Percentiles rank a stretch among this genome's conserved stretches.
Conservation (phyloP, 164 flowering plant species). For the Platanus orientalis region DNA sequence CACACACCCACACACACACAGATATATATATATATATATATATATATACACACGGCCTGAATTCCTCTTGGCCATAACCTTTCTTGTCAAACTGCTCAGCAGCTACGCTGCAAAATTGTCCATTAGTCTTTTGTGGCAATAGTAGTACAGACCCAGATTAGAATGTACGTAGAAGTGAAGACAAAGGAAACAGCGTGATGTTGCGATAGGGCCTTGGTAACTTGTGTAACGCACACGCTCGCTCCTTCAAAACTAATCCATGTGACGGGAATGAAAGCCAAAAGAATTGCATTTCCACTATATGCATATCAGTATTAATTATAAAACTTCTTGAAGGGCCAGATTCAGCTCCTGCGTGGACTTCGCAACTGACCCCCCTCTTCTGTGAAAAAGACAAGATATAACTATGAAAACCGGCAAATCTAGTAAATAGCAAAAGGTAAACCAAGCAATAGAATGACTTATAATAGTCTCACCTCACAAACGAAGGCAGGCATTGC, state of each 20-base stretch:
- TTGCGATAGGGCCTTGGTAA: neutral
- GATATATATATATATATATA: too few species aligned
- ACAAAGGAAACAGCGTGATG: slow-evolving; percentile 1
- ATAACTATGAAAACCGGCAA: neutral
- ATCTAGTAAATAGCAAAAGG: too few species aligned
- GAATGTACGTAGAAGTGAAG: slow-evolving; percentile 17
- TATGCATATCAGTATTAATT: slow-evolving; percentile 3
- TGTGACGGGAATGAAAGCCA: slow-evolving; percentile 3
- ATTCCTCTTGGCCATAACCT: neutral
- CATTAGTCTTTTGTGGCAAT: slow-evolving; percentile 1
- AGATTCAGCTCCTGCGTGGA: slow-evolving; percentile 65
- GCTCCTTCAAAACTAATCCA: slow-evolving; percentile 8
- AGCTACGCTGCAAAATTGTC: slow-evolving; percentile 4
- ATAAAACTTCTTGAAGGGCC: slow-evolving; percentile 52
- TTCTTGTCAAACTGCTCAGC: neutral
- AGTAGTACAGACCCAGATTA: slow-evolving; percentile 11
- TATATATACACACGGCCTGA: neutral
- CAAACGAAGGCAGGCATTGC: slow-evolving; percentile 51
- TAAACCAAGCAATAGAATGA: neutral
- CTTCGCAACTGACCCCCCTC: slow-evolving; percentile 82
- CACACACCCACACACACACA: too few species aligned
- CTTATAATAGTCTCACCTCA: slow-evolving; percentile 47
- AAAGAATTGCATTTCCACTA: slow-evolving; percentile 14
- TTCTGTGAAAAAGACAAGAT: slow-evolving; percentile 35
- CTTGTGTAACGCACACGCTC: slow-evolving; percentile 3